These are phyloP conservation scores for Apiotrichum gracile DNA, from an alignment of 1,284 basidiomycete genomes.

Conservation along the genomic window DNA sequence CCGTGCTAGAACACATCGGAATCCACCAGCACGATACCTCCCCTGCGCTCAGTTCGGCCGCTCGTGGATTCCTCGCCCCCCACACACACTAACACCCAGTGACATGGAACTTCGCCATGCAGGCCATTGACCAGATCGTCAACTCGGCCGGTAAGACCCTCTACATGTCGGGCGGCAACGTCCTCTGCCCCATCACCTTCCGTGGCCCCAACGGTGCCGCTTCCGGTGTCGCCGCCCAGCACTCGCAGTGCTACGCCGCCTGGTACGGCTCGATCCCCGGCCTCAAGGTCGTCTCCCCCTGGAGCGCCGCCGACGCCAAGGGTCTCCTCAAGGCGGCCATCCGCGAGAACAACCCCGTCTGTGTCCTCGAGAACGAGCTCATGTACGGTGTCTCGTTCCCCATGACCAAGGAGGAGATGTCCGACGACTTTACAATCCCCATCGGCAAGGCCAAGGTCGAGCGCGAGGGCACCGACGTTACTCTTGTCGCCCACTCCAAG, in stretches of 20 bases:
- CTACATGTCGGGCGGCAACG: slow-evolving; percentile 99
- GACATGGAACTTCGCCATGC: slow-evolving; percentile 49
- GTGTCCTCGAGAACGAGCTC: slow-evolving; percentile 99
- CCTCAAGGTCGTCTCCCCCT: slow-evolving; percentile 95
- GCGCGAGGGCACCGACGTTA: slow-evolving; percentile 84
- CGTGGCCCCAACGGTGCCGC: slow-evolving; percentile 99
- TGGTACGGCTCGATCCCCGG: slow-evolving; percentile 98
- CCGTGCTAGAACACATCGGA: too few species aligned
- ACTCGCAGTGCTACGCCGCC: slow-evolving; percentile 66
- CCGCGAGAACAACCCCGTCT: slow-evolving; percentile 95
- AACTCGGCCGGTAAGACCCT: slow-evolving; percentile 99
- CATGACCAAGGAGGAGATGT: slow-evolving; percentile 89
- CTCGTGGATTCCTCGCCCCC: not conserved
- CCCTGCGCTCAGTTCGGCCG: too few species aligned
- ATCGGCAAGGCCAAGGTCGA: slow-evolving; percentile 98
- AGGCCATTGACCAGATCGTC: slow-evolving; percentile 98
- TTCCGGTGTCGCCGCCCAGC: slow-evolving; percentile 85
- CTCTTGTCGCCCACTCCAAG: slow-evolving; percentile 94
- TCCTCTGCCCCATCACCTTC: slow-evolving; percentile 97
- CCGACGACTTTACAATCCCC: slow-evolving; percentile 85
- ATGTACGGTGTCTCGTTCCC: slow-evolving; percentile 96
- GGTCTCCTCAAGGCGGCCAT: slow-evolving; percentile 96
- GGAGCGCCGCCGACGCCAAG: slow-evolving; percentile 96
- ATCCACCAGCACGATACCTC: too few species aligned
- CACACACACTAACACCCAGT: slow-evolving; percentile 21